phyloP scores from a whole-genome alignment of 2,329 filamentous ascomycete genomes.

The Colletotrichum sansevieriae region DNA sequence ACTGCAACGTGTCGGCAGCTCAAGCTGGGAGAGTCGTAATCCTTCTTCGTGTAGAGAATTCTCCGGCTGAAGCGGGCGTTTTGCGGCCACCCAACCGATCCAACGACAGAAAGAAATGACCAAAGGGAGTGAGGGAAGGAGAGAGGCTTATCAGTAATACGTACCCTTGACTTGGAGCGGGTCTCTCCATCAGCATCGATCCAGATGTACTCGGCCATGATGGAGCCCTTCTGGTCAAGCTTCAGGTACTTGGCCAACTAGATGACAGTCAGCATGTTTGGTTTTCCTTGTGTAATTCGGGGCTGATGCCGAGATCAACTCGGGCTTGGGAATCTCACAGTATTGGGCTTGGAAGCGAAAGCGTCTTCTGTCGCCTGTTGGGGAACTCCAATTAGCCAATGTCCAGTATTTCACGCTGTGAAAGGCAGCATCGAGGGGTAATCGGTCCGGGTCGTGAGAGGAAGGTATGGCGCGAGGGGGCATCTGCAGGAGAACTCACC shows the following conservation, averaged over 20 bases:
- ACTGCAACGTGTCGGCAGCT: not conserved
- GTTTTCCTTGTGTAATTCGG: conserved; percentile 9
- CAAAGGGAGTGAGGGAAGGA: conserved; percentile 42
- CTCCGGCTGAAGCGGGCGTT: not conserved
- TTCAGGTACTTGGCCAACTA: conserved; percentile 93
- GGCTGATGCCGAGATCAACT: conserved; percentile 1
- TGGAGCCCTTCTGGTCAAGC: conserved; percentile 87
- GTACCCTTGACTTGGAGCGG: conserved; percentile 96
- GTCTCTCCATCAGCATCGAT: conserved; percentile 86
- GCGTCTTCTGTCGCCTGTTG: conserved; percentile 47
- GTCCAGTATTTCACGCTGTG: not conserved
- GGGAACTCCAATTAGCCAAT: conserved; percentile 39
- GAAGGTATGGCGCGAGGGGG: not conserved
- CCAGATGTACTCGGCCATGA: conserved; percentile 98
- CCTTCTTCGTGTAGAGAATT: not conserved
- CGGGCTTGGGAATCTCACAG: conserved; percentile 46
- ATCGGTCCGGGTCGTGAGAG: not conserved
- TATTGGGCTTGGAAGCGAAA: conserved; percentile 51
- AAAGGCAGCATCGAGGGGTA: not conserved
- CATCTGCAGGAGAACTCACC: conserved; percentile 40
- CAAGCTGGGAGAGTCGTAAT: not conserved
- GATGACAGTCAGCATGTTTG: conserved; percentile 42
- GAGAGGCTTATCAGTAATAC: conserved; percentile 54
- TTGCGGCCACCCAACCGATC: conserved; percentile 14
- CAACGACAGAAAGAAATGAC: conserved; percentile 2